Conservation (phyloP, 495 filamentous ascomycete species). For the Lophiotrema nucula region DNA sequence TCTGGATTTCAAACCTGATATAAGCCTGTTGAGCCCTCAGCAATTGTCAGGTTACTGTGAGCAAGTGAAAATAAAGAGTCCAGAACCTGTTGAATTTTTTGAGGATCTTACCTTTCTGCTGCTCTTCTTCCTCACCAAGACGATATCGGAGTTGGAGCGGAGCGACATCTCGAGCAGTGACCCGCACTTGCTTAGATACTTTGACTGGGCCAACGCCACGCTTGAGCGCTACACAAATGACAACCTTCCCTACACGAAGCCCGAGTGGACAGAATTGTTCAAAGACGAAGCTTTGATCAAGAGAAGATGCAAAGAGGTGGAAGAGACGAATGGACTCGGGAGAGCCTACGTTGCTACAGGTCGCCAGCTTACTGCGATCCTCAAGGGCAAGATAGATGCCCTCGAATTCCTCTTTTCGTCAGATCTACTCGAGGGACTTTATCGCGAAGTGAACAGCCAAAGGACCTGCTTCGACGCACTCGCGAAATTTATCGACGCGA, state of each 20-base stretch:
- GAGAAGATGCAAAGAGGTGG: background rate
- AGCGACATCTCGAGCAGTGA: background rate
- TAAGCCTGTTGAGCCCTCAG: background rate
- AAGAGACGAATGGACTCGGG: background rate
- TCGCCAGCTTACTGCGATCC: background rate
- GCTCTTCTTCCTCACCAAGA: background rate
- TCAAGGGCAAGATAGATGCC: background rate
- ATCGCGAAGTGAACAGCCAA: slow-evolving; percentile 4
- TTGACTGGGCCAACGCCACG: background rate
- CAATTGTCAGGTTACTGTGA: background rate
- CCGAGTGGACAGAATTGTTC: background rate
- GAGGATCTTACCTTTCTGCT: background rate
- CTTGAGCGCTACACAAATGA: background rate
- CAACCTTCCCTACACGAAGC: background rate
- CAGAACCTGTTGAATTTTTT: background rate
- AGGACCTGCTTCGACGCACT: background rate
- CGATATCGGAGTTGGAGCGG: background rate
- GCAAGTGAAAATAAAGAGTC: background rate
- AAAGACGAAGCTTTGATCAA: background rate
- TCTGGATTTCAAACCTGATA: slow-evolving; percentile 1
- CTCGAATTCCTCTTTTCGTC: slow-evolving; percentile 1
- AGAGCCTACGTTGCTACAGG: background rate
- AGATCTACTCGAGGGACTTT: background rate
- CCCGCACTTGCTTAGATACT: background rate
- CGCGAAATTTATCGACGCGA: background rate